phyloP scores from a whole-genome alignment of 106 monocot species.

The Agapanthus africanus region DNA sequence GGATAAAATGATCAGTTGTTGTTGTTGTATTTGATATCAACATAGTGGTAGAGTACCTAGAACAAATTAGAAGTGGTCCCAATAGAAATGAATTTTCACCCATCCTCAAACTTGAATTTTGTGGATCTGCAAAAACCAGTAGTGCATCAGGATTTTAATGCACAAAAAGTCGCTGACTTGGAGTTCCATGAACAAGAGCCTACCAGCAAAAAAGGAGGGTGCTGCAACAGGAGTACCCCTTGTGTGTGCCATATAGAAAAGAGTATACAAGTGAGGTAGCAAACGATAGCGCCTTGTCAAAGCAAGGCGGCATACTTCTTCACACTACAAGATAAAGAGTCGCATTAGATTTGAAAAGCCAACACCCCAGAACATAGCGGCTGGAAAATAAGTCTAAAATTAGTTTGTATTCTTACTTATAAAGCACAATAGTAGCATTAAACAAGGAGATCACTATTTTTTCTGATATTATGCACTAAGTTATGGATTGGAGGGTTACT shows the following conservation, averaged over 20 bases:
- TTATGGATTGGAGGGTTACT: too few species aligned
- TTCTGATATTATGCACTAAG: too few species aligned
- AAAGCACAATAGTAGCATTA: too few species aligned
- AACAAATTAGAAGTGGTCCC: conserved; percentile 71
- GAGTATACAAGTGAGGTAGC: conserved; percentile 84
- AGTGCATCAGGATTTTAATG: background rate
- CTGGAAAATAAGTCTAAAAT: too few species aligned
- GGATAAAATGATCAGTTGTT: too few species aligned
- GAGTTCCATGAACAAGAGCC: background rate
- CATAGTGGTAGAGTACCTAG: conserved; percentile 44
- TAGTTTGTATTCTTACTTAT: too few species aligned
- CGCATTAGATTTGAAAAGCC: conserved; percentile 9
- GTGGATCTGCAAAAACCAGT: conserved; percentile 51
- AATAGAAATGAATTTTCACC: conserved; percentile 84
- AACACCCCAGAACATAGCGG: too few species aligned
- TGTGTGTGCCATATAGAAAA: conserved; percentile 81
- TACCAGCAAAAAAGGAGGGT: conserved; percentile 15
- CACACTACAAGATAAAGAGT: conserved; percentile 53
- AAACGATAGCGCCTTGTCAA: conserved; percentile 67
- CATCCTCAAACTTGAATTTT: conserved; percentile 51
- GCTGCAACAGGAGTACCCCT: conserved; percentile 35
- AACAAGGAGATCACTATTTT: too few species aligned
- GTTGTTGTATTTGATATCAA: background rate
- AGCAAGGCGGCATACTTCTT: conserved; percentile 92
- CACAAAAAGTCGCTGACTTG: background rate